A percentile compares a stretch with the other conserved stretches of the same genome.
These are phyloP conservation scores for Zygosaccharomyces sapae DNA, from an alignment of 1,139 yeast species.

Conservation along the genomic window DNA sequence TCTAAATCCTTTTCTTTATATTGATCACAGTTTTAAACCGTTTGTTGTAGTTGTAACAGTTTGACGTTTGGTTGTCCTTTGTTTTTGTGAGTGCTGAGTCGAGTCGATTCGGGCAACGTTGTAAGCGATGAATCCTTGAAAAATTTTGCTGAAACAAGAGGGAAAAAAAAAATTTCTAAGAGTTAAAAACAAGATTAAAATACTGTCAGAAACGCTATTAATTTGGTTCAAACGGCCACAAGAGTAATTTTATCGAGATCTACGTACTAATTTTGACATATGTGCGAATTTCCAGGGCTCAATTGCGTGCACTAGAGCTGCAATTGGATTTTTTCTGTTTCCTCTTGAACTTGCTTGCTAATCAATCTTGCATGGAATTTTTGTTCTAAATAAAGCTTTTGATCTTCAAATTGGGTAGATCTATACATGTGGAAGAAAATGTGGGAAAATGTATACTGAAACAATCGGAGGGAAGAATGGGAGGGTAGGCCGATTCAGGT, in stretches of 20 bases:
- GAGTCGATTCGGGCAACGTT: not conserved
- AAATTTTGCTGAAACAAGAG: conserved; percentile 8
- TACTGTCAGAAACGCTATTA: not conserved
- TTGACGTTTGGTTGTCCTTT: conserved; percentile 2
- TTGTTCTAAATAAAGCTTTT: not conserved
- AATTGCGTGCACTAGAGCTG: not conserved
- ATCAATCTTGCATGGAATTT: too few relatives aligned
- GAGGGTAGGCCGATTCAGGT: too few relatives aligned
- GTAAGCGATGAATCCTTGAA: conserved; percentile 1
- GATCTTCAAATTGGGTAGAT: not conserved
- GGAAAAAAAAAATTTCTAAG: conserved; percentile 2
- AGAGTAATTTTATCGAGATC: not conserved
- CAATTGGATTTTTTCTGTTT: not conserved
- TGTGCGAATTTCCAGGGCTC: not conserved
- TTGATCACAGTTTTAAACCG: not conserved
- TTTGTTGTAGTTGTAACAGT: not conserved
- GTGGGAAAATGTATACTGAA: not conserved
- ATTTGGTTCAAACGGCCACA: not conserved
- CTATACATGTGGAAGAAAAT: not conserved
- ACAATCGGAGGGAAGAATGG: not conserved
- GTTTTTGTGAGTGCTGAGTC: conserved; percentile 5
- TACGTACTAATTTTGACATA: not conserved
- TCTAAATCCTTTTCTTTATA: not conserved
- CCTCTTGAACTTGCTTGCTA: not conserved
- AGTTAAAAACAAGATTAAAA: conserved; percentile 2